phyloP scores from a whole-genome alignment of 306 rosid species.

The Acacia confusa region DNA sequence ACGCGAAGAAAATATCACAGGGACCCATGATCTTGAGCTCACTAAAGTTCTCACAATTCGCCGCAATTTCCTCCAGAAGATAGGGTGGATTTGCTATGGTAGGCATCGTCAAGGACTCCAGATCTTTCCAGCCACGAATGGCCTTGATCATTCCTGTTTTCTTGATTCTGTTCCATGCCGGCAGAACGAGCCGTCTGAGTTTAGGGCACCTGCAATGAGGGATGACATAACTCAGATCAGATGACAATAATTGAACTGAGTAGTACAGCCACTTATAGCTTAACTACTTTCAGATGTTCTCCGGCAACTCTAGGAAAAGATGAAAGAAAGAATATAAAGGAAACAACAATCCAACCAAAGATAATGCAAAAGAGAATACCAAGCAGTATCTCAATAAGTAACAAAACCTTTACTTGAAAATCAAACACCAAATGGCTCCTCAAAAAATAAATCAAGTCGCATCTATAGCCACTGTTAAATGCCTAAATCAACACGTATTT shows the following conservation, averaged over 20 bases:
- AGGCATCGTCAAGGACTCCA: slow-evolving; percentile 82
- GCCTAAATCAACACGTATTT: neutral
- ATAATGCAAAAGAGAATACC: neutral
- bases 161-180: slow-evolving; percentile 86
- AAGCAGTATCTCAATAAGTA: neutral
- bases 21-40: slow-evolving; percentile 90
- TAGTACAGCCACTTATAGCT: neutral
- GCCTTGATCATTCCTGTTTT: slow-evolving; percentile 81
- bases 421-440: neutral
- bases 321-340: neutral
- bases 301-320: slow-evolving; percentile 5
- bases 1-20: slow-evolving; percentile 54
- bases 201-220: slow-evolving; percentile 53
- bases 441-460: neutral
- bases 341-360: neutral
- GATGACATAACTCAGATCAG: neutral
- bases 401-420: neutral
- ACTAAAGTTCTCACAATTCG: slow-evolving; percentile 59
- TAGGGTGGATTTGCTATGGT: slow-evolving; percentile 66
- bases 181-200: slow-evolving; percentile 66
- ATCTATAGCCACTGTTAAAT: neutral
- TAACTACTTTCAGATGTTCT: neutral
- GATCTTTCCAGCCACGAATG: slow-evolving; percentile 60
- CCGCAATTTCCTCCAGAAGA: slow-evolving; percentile 62
- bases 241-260: slow-evolving; percentile 9